Evolutionary conservation across 192 early-diverging fungal genomes (phyloP), one percentile per base, ranked within the genome.

Genomic region (Linnemannia exigua): DNA sequence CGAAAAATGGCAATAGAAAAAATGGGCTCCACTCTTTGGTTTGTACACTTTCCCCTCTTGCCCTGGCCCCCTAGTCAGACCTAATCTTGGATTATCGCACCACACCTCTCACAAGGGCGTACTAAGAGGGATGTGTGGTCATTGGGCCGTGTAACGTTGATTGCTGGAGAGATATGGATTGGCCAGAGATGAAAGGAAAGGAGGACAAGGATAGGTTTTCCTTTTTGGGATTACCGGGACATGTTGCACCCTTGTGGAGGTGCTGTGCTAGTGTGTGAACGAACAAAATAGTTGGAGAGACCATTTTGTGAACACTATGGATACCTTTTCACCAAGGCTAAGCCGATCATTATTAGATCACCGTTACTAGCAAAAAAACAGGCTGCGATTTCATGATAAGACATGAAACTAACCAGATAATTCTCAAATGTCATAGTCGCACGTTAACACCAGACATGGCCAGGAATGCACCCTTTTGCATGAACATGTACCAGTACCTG

Each of bases 401-500:
- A n/a, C n/a, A n/a, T n/a, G n/a, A n/a, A 15, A 9, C 58, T 63
- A 63, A 63, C 28, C 58, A 31, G 2, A 31, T 25, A 63, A 33
- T 14, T 88, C 81, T 90, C 88, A 80, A 89, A 89, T 77, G 88
- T 90, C 72, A 88, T 92, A 92, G 90, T 35, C 92, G 92, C 58
- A 83, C 89, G 28, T 88, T 96, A 25, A 91, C 92, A 48, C 94
- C 93, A 15, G 96, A 96, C 88, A 92, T 88, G 87, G 91, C 93
- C 35, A 92, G 92, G 66, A 91, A 90, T 63, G 90, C 90, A 28
- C 90, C 95, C 1, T 93, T 97, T 74, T 96, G 93, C 85, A 93
- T 93, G 92, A 90, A 95, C 80, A 95, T 96, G 90, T 97, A 96
- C 89, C 90, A 93, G 80, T 96, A 93, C 84, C 88, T 96, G 87